Conservation (phyloP, 129 eudicot genomes). For the Helianthus tuberosus region DNA sequence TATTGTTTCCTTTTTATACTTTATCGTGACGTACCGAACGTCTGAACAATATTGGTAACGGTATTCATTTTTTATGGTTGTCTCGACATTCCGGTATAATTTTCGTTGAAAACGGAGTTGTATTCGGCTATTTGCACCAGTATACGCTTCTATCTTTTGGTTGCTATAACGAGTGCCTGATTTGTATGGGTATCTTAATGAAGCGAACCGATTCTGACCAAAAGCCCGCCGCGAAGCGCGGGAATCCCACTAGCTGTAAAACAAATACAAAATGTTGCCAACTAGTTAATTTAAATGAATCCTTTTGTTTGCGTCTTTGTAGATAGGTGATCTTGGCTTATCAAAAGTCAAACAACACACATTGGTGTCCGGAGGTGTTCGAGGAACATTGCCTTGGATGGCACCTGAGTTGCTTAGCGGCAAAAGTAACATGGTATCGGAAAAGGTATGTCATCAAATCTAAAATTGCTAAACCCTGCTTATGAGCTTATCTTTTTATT, state of each 20-base stretch:
- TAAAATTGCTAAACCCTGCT: background rate
- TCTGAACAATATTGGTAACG: too few relatives aligned
- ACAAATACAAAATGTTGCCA: background rate
- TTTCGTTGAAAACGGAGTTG: too few relatives aligned
- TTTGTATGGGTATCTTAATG: too few relatives aligned
- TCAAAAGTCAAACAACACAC: conserved; percentile 59
- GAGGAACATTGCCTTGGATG: conserved; percentile 75
- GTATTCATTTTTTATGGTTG: too few relatives aligned
- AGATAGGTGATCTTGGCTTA: conserved; percentile 60
- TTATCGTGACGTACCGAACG: too few relatives aligned
- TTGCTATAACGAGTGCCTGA: too few relatives aligned
- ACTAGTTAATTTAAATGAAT: background rate
- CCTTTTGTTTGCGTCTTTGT: background rate
- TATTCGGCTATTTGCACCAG: too few relatives aligned
- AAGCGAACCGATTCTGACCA: background rate
- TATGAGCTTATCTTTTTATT: background rate
- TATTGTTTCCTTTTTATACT: too few relatives aligned
- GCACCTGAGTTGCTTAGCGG: conserved; percentile 70
- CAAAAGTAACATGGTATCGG: conserved; percentile 35
- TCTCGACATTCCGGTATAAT: too few relatives aligned
- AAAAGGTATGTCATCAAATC: conserved; percentile 4
- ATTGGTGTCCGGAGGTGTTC: conserved; percentile 59
- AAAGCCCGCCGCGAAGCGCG: too few relatives aligned
- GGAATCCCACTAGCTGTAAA: too few relatives aligned
- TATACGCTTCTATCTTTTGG: too few relatives aligned